Evolutionary conservation across 345 rosid genomes (phyloP).

Genomic region (Murraya koenigii): DNA sequence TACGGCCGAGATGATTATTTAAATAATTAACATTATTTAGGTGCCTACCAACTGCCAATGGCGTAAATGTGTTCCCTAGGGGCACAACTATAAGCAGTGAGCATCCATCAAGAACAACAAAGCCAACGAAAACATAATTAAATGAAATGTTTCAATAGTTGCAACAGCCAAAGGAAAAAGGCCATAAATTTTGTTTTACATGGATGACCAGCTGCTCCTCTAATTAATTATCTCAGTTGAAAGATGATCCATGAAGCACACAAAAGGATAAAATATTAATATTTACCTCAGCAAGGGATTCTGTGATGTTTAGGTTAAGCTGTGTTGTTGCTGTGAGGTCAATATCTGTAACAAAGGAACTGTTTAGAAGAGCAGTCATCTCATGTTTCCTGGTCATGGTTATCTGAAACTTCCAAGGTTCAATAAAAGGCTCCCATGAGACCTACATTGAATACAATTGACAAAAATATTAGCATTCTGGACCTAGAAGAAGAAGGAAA

Average conservation of each 20-base stretch:
- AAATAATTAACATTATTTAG: neutral
- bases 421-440: constrained; percentile 86
- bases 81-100: neutral
- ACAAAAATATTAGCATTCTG: constrained; percentile 16
- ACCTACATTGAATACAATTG: constrained; percentile 44
- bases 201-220: neutral
- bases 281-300: constrained; percentile 77
- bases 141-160: neutral
- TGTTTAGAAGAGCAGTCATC: constrained; percentile 49
- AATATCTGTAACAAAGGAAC: constrained; percentile 54
- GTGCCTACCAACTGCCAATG: neutral
- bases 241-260: constrained; percentile 5
- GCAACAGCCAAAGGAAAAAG: neutral
- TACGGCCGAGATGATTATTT: neutral
- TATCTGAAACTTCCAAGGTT: constrained; percentile 82
- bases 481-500: neutral
- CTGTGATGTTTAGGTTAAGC: constrained; percentile 79
- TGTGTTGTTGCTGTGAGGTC: constrained; percentile 56
- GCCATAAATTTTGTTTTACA: neutral
- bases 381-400: constrained; percentile 45
- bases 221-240: neutral
- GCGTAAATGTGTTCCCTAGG: neutral
- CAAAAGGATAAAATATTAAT: constrained; percentile 1
- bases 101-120: neutral
- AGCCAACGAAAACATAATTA: neutral